Evolutionary conservation across 2,329 filamentous ascomycete genomes (phyloP).

Genomic region (Lasiodiplodia gonubiensis): DNA sequence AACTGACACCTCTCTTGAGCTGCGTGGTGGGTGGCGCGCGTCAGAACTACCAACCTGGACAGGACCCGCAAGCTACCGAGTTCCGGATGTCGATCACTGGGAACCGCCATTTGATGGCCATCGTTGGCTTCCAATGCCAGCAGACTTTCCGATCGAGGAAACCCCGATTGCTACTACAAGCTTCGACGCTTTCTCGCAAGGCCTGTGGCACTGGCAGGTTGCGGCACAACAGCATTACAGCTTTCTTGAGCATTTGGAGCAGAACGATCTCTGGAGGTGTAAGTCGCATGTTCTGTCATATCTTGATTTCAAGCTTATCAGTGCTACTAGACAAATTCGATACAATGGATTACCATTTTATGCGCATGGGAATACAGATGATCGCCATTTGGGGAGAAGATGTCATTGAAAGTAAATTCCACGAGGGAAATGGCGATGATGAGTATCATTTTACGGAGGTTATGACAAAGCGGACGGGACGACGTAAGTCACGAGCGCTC

Average conservation of each 20-base stretch:
- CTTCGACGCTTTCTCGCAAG: conserved; percentile 53
- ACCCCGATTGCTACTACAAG: conserved; percentile 57
- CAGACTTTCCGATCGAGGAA: conserved; percentile 49
- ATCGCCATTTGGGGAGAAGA: conserved; percentile 60
- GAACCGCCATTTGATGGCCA: conserved; percentile 51
- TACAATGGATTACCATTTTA: conserved; percentile 56
- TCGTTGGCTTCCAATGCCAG: conserved; percentile 57
- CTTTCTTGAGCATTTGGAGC: conserved; percentile 38
- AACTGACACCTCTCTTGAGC: conserved; percentile 29
- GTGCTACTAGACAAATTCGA: conserved; percentile 35
- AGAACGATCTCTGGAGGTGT: conserved; percentile 32
- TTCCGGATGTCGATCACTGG: conserved; percentile 28
- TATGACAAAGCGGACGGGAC: conserved; percentile 46
- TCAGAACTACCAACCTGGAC: conserved; percentile 48
- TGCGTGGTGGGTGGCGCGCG: conserved; percentile 45
- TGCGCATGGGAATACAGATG: conserved; percentile 61
- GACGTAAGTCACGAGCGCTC: conserved; percentile 35
- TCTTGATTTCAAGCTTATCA: too few relatives aligned
- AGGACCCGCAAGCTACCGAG: conserved; percentile 34
- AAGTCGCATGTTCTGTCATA: not conserved
- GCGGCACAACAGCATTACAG: conserved; percentile 53
- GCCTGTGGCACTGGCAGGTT: conserved; percentile 58
- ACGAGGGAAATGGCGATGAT: conserved; percentile 56
- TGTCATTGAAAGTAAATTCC: conserved; percentile 49
- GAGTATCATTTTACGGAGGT: conserved; percentile 52